phyloP scores from a whole-genome alignment of 345 rosid genomes.

The Pistacia atlantica region DNA sequence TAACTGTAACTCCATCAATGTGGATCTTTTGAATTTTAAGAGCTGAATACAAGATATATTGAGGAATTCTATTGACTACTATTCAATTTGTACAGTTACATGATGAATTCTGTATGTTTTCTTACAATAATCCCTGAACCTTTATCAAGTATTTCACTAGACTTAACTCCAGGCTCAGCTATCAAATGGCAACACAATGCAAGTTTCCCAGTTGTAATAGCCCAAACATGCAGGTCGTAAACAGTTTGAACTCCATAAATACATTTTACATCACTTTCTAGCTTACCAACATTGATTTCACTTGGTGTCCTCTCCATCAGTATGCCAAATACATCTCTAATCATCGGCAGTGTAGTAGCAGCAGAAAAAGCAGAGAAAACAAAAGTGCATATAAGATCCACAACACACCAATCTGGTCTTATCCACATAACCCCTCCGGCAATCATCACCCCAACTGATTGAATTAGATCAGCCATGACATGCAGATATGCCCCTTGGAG shows the following conservation, averaged over 20 bases:
- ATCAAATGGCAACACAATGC: constrained; percentile 72
- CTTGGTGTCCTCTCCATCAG: constrained; percentile 73
- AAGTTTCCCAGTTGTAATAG: constrained; percentile 64
- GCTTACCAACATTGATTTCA: constrained; percentile 46
- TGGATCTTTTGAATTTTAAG: neutral
- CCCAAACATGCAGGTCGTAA: constrained; percentile 85
- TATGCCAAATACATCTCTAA: constrained; percentile 52
- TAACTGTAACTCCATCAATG: too few relatives aligned
- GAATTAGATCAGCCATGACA: constrained; percentile 72
- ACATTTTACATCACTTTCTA: constrained; percentile 48
- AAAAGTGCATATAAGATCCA: constrained; percentile 73
- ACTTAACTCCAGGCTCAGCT: constrained; percentile 52
- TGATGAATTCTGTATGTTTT: constrained; percentile 56
- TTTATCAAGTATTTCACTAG: constrained; percentile 43
- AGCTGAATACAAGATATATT: neutral
- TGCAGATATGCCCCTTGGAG: constrained; percentile 88
- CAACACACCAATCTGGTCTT: constrained; percentile 60
- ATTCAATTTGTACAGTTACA: constrained; percentile 77
- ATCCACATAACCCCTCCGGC: constrained; percentile 74
- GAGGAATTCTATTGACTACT: constrained; percentile 2
- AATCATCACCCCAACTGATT: constrained; percentile 77
- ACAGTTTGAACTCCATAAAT: constrained; percentile 56
- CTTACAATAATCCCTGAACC: constrained; percentile 60
- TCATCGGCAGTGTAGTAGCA: constrained; percentile 60
- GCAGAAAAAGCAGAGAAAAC: constrained; percentile 62